Base-by-base conservation (phyloP, 495 filamentous ascomycete species). In the Trichoderma gamsii region DNA sequence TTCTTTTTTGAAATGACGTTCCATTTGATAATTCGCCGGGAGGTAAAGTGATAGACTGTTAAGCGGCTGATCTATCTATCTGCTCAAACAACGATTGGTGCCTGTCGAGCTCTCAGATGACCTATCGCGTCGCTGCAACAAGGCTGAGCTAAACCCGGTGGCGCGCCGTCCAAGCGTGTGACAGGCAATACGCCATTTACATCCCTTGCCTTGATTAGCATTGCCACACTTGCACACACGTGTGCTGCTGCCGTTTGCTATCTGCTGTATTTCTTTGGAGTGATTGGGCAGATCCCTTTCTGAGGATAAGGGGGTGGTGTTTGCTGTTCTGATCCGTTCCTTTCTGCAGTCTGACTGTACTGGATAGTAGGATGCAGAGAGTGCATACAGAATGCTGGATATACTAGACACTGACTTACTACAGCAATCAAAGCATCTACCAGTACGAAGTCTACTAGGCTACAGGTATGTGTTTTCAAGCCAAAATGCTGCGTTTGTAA, bases 131-230 rank as follows among this genome's bases (percentile, higher is more conserved):
- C 29, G 25, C 16, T 61, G 23, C 56, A n/a, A 32, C 56, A 61
- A 61, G 56, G 56, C 56, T 32, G 27, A 32, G 27, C 56, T 29
- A 23, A 29, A 32, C 27, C 56, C 27, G 13, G 56, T 61, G 56
- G 52, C 52, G 52, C 52, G 6, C 23, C 21, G 7, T 61, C 52
- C 29, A 38, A 61, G 23, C 56, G 56, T 61, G 56, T 61, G 56
- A 61, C 56, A 32, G 5, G 29, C 23, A 25, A n/a, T n/a, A 49
- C 44, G 15, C 13, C 56, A 29, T 27, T 13, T 13, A 7, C n/a
- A 12, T 32, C 25, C 23, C 23, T 61, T 18, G 13, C 5, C 16
- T 32, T 32, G 25, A 32, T 11, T 6, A 29, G 29, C 56, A 61
- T 61, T 49, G 56, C 56, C 27, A 25, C 56, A 61, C 25, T 3